Conservation (phyloP, 352 stramenopile species). For the Pythium dissimile region DNA sequence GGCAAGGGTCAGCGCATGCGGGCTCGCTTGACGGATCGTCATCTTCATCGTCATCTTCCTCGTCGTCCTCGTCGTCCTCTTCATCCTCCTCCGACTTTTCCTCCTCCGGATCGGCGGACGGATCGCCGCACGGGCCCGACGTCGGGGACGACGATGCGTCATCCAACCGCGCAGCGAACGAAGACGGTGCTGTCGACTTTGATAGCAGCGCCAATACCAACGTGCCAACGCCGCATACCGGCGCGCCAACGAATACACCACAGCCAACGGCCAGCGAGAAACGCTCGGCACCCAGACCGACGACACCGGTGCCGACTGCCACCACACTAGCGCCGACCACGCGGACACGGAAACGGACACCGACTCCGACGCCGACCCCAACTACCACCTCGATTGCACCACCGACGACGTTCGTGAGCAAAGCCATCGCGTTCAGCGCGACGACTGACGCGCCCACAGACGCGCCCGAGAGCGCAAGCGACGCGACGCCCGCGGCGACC, state of each 20-base stretch:
- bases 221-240: neutral
- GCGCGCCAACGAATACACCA: neutral
- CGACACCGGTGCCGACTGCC: neutral
- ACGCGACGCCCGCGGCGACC: neutral
- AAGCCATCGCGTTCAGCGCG: slow-evolving; percentile 1
- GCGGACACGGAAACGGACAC: neutral
- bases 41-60: slow-evolving; percentile 1
- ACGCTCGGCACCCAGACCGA: neutral
- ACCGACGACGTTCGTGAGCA: slow-evolving; percentile 8
- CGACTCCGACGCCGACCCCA: neutral
- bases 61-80: neutral
- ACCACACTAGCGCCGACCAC: neutral
- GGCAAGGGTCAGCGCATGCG: no score
- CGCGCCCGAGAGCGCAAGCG: neutral
- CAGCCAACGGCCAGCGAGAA: neutral
- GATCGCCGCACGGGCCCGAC: neutral
- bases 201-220: neutral
- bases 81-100: neutral
- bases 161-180: neutral
- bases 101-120: neutral
- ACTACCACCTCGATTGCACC: neutral
- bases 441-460: neutral
- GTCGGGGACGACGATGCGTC: neutral
- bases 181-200: neutral
- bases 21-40: neutral